Conservation (phyloP, 106 monocot species). For the Triglochin maritima region DNA sequence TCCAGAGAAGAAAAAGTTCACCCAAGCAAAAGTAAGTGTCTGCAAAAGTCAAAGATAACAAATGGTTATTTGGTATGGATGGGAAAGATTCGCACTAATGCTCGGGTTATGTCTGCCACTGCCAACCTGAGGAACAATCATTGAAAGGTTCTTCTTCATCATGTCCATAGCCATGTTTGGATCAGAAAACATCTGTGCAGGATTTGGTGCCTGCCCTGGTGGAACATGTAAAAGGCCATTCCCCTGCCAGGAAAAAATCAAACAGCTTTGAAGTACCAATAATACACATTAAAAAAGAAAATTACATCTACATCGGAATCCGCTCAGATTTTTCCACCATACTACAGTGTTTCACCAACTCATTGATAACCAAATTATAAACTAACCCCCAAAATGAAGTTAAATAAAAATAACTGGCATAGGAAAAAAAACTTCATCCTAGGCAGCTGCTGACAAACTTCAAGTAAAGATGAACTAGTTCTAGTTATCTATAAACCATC, state of each 20-base stretch:
- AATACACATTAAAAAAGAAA: no score
- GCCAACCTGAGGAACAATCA: conserved; percentile 94
- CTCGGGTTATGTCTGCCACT: background rate
- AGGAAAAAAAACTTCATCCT: no score
- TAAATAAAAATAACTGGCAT: no score
- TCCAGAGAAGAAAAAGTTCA: conserved; percentile 99
- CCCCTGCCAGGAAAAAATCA: conserved; percentile 40
- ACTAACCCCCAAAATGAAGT: no score
- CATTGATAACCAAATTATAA: no score
- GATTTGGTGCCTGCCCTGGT: conserved; percentile 75
- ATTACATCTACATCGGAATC: no score
- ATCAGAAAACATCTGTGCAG: conserved; percentile 99
- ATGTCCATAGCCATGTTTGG: conserved; percentile 99
- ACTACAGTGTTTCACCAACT: no score
- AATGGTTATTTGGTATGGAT: background rate
- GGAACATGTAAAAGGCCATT: conserved; percentile 93
- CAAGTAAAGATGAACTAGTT: no score
- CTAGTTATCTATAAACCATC: no score
- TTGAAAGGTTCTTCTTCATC: conserved; percentile 99
- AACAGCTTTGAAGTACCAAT: background rate
- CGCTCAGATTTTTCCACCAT: no score
- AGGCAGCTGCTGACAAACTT: no score
- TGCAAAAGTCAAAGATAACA: conserved; percentile 23
- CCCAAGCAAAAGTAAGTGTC: conserved; percentile 99
- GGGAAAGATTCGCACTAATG: background rate